phyloP scores from a whole-genome alignment of 805 yeast genomes.

The Ogataea angusta region DNA sequence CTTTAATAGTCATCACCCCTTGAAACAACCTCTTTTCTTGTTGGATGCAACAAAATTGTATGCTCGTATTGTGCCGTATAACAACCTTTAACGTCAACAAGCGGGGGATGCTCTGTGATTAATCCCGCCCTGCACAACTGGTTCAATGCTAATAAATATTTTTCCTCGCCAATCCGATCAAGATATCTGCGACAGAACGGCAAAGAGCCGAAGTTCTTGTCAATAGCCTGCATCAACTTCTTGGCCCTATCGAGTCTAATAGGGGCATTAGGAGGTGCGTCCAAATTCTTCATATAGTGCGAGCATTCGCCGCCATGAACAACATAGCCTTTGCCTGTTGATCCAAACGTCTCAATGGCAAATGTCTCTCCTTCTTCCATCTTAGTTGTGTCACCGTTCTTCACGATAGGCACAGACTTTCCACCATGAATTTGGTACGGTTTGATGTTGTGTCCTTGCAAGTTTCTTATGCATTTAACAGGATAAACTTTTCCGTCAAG shows the following conservation, averaged over 20 bases:
- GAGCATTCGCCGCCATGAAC: constrained; percentile 87
- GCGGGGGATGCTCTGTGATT: constrained; percentile 93
- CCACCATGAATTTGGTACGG: constrained; percentile 89
- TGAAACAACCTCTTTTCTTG: constrained; percentile 89
- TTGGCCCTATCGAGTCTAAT: constrained; percentile 65
- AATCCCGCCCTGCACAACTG: constrained; percentile 80
- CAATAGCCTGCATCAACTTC: constrained; percentile 63
- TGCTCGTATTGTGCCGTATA: constrained; percentile 98
- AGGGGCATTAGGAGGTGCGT: constrained; percentile 47
- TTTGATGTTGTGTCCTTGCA: constrained; percentile 91
- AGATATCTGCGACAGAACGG: constrained; percentile 96
- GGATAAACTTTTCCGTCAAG: constrained; percentile 82
- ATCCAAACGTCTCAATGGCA: constrained; percentile 97
- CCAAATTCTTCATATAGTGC: constrained; percentile 73
- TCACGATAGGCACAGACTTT: constrained; percentile 93
- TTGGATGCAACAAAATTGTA: constrained; percentile 86
- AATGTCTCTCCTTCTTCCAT: constrained; percentile 99
- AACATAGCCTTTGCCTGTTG: constrained; percentile 94
- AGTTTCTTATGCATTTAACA: constrained; percentile 83
- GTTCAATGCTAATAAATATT: constrained; percentile 82
- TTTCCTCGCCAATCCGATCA: constrained; percentile 89
- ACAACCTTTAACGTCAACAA: constrained; percentile 76
- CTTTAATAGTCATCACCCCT: constrained; percentile 86
- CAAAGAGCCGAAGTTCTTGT: constrained; percentile 83
- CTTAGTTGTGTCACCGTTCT: constrained; percentile 89